phyloP scores from a whole-genome alignment of 495 filamentous ascomycete genomes.

The Glarea lozoyensis region DNA sequence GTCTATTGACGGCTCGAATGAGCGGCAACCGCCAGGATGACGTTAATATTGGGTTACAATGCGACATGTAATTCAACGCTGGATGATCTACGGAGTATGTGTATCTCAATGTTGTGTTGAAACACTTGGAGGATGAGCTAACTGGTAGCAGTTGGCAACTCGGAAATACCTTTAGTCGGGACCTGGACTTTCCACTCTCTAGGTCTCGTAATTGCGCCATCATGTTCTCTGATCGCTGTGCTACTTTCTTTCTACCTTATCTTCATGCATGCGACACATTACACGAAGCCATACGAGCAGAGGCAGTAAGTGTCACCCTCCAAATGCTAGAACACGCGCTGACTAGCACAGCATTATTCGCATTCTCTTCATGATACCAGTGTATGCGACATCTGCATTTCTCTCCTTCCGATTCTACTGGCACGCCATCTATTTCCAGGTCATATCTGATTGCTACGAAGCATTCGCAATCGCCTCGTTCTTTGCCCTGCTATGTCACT shows the following conservation, averaged over 20 bases:
- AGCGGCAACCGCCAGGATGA: constrained; percentile 15
- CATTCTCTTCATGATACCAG: constrained; percentile 83
- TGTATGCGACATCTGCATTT: constrained; percentile 74
- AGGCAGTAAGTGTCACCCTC: constrained; percentile 47
- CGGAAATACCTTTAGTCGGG: constrained; percentile 33
- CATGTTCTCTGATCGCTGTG: constrained; percentile 44
- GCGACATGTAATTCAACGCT: constrained; percentile 44
- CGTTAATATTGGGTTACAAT: too few relatives aligned
- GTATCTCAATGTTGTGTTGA: constrained; percentile 1
- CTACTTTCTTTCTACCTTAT: constrained; percentile 56
- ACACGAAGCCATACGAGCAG: constrained; percentile 74
- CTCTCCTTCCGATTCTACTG: constrained; percentile 70
- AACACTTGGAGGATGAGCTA: not conserved
- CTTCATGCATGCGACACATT: constrained; percentile 70
- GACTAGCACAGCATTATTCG: constrained; percentile 58
- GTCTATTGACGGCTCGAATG: too few relatives aligned
- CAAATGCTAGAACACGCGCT: constrained; percentile 9
- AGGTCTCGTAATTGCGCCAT: constrained; percentile 41
- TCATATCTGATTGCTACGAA: constrained; percentile 82
- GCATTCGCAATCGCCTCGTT: constrained; percentile 87
- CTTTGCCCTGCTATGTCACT: constrained; percentile 81
- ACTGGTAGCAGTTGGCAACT: constrained; percentile 12
- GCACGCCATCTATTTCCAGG: constrained; percentile 74
- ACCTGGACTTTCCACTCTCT: constrained; percentile 48
- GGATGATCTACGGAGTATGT: constrained; percentile 47